Conservation (phyloP, 257 asterid species). For the Scutellaria baicalensis region DNA sequence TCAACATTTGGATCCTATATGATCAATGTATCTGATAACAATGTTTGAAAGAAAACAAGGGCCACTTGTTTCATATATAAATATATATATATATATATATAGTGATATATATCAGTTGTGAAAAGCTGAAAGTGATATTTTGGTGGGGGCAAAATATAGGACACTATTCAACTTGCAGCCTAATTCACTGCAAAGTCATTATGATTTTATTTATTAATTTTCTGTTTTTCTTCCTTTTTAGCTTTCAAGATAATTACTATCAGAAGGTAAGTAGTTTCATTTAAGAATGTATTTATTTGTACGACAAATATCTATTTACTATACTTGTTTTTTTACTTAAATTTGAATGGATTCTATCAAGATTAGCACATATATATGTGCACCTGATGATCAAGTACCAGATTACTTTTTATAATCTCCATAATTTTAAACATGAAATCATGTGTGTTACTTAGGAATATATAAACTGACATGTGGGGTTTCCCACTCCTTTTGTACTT, state of each 20-base stretch:
- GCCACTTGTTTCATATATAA: neutral
- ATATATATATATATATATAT: neutral
- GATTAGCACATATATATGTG: neutral
- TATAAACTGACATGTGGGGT: neutral
- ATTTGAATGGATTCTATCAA: neutral
- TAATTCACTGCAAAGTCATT: neutral
- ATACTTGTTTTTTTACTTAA: neutral
- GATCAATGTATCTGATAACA: neutral
- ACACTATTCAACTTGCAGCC: neutral
- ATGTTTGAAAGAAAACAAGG: neutral
- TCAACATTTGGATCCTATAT: neutral
- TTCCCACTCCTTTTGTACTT: constrained; percentile 8
- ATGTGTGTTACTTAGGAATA: neutral
- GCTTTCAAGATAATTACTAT: too few species aligned
- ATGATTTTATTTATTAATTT: neutral
- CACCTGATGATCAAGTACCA: neutral
- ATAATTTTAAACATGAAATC: neutral
- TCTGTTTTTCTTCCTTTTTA: neutral
- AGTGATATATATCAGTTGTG: too few species aligned
- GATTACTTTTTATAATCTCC: neutral
- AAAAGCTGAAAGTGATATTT: neutral
- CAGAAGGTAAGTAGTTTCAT: neutral
- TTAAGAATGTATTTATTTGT: neutral
- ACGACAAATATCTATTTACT: neutral
- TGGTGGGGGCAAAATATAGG: neutral